Evolutionary conservation across 106 monocot species (phyloP), one percentile per base, ranked within the genome.

Genomic region (Acanthochlamys bracteata): DNA sequence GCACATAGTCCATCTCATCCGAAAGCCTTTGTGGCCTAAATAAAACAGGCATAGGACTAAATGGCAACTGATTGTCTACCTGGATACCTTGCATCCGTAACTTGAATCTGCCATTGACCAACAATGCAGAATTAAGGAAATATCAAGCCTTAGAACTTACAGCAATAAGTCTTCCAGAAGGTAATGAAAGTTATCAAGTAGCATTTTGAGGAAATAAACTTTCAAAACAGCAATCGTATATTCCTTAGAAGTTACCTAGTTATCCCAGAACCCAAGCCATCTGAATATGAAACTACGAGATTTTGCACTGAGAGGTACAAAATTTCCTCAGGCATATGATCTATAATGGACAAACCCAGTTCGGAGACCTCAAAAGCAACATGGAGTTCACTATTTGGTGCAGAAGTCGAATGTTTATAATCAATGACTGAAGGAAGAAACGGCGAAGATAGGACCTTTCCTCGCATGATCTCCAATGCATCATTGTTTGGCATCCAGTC

Each of bases 291-390:
- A 60, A 91, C 26, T 43, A 81, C 42, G 60, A 96, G 66, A 72
- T 74, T 83, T 55, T 85, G 90, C 45, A 88, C 53, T 11, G 90
- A 96, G 15, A 96, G 71, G 69, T 88, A 96, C 7, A 96, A 33
- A 65, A 96, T 68, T 69, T 96, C 96, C 66, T 96, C 96, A 33
- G 90, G 90, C 76, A 83, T 85, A 83, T 91, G 90, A 74, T 91
- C 96, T 51, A 84, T 64, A 26, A 96, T 54, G 39, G 90, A 96
- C 24, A 91, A 33, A 14, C 96, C 96, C 51, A 96, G 53, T 57
- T 91, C 96, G 13, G 85, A 60, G 47, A 96, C 78, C 65, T 96
- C 96, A 74, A 88, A 77, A 68, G 69, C 78, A 69, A 91, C 60
- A 75, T 96, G 90, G 74, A 88, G 68, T 79, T 96, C 96, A 67